Evolutionary conservation across 768 basidiomycete species (phyloP).

Genomic region (Clavulina sp.): DNA sequence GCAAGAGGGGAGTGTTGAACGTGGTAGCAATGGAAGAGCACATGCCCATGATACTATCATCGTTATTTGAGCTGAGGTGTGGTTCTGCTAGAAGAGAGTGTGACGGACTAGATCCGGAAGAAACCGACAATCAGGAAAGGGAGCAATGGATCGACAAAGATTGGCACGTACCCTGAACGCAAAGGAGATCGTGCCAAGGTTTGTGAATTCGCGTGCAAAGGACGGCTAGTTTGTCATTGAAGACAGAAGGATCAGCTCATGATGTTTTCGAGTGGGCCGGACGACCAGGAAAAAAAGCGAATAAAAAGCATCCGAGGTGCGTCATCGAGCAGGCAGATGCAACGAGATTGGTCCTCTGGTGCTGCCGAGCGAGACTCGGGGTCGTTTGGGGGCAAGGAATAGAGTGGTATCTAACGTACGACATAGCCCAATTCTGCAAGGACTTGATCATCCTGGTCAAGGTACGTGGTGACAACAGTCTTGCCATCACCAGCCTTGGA

Average conservation of each 20-base stretch:
- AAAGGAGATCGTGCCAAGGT: conserved; percentile 10
- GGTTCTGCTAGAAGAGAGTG: background rate
- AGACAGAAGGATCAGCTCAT: background rate
- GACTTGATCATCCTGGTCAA: conserved; percentile 5
- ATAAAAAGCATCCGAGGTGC: too few relatives aligned
- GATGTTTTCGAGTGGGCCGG: too few relatives aligned
- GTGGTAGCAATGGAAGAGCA: conserved; percentile 11
- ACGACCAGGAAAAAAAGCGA: too few relatives aligned
- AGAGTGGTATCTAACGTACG: conserved; percentile 1
- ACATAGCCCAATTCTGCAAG: conserved; percentile 9
- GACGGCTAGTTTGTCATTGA: conserved; percentile 3
- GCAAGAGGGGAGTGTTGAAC: background rate
- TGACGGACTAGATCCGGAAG: background rate
- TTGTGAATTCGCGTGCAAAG: conserved; percentile 11
- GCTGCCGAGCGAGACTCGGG: too few relatives aligned
- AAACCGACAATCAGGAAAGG: background rate
- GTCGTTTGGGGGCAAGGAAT: too few relatives aligned
- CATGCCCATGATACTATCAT: conserved; percentile 9
- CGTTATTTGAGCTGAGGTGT: background rate
- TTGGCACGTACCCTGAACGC: conserved; percentile 3
- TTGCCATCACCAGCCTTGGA: conserved; percentile 4
- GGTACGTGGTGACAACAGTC: background rate
- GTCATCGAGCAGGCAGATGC: background rate
- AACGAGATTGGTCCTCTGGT: background rate
- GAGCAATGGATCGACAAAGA: background rate